These are phyloP conservation scores for Cicer cuneatum DNA, from an alignment of 306 rosid species.

Conservation along the genomic window DNA sequence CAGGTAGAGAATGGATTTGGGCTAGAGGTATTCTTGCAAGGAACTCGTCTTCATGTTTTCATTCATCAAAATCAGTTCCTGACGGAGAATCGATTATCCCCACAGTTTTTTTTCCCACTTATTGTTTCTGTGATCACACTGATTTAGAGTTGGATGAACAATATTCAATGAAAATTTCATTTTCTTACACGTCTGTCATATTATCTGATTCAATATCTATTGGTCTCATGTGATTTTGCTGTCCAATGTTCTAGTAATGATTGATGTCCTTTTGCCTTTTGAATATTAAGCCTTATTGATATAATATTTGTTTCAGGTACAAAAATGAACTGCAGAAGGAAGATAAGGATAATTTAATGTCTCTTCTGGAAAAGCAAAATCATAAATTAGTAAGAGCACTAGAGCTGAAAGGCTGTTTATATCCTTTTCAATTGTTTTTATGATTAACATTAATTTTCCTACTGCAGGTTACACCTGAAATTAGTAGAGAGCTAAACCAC, in stretches of 20 bases:
- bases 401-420: constrained; percentile 37
- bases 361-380: constrained; percentile 70
- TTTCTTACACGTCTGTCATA: background rate
- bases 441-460: constrained; percentile 21
- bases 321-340: constrained; percentile 79
- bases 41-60: background rate
- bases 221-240: background rate
- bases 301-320: constrained; percentile 65
- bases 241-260: constrained; percentile 10
- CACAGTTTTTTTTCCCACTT: background rate
- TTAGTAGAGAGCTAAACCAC: constrained; percentile 69
- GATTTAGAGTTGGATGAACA: constrained; percentile 20
- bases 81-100: background rate
- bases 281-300: constrained; percentile 17
- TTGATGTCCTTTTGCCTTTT: constrained; percentile 17
- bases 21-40: too few species aligned
- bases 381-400: constrained; percentile 73
- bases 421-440: constrained; percentile 21
- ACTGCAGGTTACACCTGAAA: constrained; percentile 91
- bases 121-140: background rate
- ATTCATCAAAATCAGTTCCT: constrained; percentile 19
- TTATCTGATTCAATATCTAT: background rate
- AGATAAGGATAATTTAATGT: constrained; percentile 74
- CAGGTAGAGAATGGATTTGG: background rate
- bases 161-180: background rate